Evolutionary conservation across 2,329 filamentous ascomycete genomes (phyloP), one percentile per base, ranked within the genome.

Genomic region (Aspergillus udagawae): DNA sequence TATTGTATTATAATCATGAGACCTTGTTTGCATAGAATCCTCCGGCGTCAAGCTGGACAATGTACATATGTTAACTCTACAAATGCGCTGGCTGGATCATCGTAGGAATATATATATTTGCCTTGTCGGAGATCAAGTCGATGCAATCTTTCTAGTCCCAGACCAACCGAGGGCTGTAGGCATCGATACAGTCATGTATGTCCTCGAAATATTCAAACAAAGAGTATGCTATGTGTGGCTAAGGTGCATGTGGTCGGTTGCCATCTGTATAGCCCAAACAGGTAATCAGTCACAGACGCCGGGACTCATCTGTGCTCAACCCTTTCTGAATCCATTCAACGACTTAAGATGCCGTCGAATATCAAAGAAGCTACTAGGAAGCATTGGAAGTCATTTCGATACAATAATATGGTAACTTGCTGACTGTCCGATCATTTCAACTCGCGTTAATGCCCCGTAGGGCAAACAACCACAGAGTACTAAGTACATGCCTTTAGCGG

Each of bases 1-100:
- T 44, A 38, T 28, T n/a, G n/a, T 28, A 56, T 25, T n/a, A 52
- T 12, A 45, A 53, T 51, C 20, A 41, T 29, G 44, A 45, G 55
- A 42, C 49, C 52, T 54, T 52, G 20, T 52, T 59, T 53, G 28
- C 32, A 49, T 23, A 27, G 21, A 7, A 47, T 23, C 10, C 23
- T 4, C 44, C 44, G 27, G 10, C 14, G 4, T 25, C 21, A 25
- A 17, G 41, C 52, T 51, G 21, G 27, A 58, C 38, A 42, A 59
- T 44, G 44, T 51, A 56, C 53, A 45, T 53, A 51, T 25, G 27
- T 12, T 20, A 23, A 20, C 42, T 10, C 21, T 12, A 45, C 10
- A 10, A 20, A 4, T 47, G 23, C 21, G 21, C 44, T 47, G 23
- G 23, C 21, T 27, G 44, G 12, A 27, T 47, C 21, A 47, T 9